phyloP scores from a whole-genome alignment of 768 basidiomycete genomes.

The Naematelia encephala region DNA sequence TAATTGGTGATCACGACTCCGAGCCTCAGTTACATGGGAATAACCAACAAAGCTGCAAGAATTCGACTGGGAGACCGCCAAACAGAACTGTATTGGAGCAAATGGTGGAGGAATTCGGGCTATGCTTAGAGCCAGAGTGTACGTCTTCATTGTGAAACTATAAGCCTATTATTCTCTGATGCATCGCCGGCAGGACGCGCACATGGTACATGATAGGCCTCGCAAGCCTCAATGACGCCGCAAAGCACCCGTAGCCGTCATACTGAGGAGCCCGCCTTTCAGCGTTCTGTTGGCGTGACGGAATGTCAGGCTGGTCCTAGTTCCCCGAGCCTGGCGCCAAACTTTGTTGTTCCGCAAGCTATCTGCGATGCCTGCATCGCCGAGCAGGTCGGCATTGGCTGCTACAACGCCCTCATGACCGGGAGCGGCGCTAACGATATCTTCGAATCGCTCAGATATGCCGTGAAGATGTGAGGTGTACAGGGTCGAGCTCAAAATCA shows the following conservation, averaged over 20 bases:
- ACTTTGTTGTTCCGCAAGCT: constrained; percentile 57
- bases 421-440: constrained; percentile 50
- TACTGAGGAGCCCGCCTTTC: constrained; percentile 31
- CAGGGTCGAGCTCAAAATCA: constrained; percentile 68
- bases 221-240: neutral
- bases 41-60: too few species aligned
- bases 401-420: constrained; percentile 49
- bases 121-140: constrained; percentile 5
- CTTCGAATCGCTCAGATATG: constrained; percentile 62
- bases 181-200: too few species aligned
- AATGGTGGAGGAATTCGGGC: constrained; percentile 33
- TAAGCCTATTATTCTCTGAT: too few species aligned
- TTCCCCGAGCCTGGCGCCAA: constrained; percentile 52
- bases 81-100: constrained; percentile 21
- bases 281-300: constrained; percentile 70
- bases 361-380: constrained; percentile 51
- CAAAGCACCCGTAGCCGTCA: constrained; percentile 4
- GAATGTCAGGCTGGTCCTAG: constrained; percentile 79
- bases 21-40: too few species aligned
- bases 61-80: too few species aligned
- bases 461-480: constrained; percentile 77
- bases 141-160: neutral
- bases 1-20: too few species aligned
- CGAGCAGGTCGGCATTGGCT: constrained; percentile 62
- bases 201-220: too few species aligned